phyloP scores from a whole-genome alignment of 768 basidiomycete species.

The Pleurotus sapidus region DNA sequence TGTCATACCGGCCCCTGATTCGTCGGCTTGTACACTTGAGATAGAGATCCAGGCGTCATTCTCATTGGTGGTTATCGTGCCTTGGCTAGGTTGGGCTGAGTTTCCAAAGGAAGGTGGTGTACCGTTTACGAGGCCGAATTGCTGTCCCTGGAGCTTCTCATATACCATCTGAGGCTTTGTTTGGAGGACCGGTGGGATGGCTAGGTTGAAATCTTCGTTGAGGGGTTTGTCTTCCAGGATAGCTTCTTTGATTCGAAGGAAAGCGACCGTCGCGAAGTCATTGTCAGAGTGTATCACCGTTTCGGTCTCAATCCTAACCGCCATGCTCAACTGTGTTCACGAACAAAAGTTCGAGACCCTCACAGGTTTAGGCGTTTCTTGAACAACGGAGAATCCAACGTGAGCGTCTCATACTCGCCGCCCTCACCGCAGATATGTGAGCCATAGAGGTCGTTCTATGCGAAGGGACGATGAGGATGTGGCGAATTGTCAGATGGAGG shows the following conservation, averaged over 20 bases:
- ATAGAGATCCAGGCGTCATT: conserved; percentile 70
- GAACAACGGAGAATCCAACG: conserved; percentile 87
- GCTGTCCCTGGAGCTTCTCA: conserved; percentile 15
- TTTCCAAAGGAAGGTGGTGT: no score
- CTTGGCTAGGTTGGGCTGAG: background rate
- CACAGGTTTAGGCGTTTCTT: conserved; percentile 72
- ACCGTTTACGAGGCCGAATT: background rate
- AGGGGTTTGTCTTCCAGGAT: conserved; percentile 52
- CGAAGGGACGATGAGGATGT: background rate
- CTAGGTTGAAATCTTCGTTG: conserved; percentile 14
- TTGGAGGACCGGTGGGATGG: conserved; percentile 54
- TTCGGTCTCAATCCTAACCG: conserved; percentile 55
- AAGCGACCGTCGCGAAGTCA: conserved; percentile 89
- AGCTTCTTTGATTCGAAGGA: conserved; percentile 75
- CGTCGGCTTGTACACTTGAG: conserved; percentile 46
- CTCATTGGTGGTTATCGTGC: conserved; percentile 13
- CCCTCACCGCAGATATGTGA: conserved; percentile 97
- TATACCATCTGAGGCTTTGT: conserved; percentile 30
- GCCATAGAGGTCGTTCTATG: conserved; percentile 77
- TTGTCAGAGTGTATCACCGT: conserved; percentile 77
- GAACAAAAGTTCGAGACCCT: conserved; percentile 18
- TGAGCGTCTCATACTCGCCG: conserved; percentile 95
- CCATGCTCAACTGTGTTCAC: conserved; percentile 5
- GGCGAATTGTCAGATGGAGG: background rate
- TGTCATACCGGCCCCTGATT: conserved; percentile 23